Percentiles rank a stretch among this genome's conserved stretches.
Conservation (phyloP, 352 stramenopile genomes). For the Pythium aquatile region DNA sequence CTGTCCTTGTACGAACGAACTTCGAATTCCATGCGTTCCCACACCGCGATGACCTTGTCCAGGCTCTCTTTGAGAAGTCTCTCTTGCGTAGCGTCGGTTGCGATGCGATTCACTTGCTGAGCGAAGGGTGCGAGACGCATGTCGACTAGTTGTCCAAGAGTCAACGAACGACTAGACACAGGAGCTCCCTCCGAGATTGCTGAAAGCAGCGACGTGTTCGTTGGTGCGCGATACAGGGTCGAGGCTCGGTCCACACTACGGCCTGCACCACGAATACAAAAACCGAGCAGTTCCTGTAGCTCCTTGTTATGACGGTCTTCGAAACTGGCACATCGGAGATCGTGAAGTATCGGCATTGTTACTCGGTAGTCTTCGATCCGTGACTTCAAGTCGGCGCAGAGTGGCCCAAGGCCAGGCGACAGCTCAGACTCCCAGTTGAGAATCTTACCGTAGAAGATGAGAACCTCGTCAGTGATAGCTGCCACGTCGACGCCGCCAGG, state of each 20-base stretch:
- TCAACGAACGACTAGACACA: slow-evolving; percentile 37
- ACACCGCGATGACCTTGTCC: slow-evolving; percentile 81
- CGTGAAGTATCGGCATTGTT: slow-evolving; percentile 73
- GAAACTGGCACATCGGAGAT: slow-evolving; percentile 58
- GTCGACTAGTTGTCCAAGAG: slow-evolving; percentile 75
- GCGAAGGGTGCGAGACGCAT: slow-evolving; percentile 77
- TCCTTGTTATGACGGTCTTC: slow-evolving; percentile 63
- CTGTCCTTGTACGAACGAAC: slow-evolving; percentile 89
- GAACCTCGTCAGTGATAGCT: slow-evolving; percentile 66
- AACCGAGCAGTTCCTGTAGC: slow-evolving; percentile 67
- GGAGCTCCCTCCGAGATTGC: neutral
- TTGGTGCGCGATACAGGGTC: neutral
- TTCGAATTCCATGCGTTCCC: slow-evolving; percentile 86
- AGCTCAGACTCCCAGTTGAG: slow-evolving; percentile 52
- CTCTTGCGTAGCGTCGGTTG: slow-evolving; percentile 88
- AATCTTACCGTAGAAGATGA: slow-evolving; percentile 52
- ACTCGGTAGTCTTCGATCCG: slow-evolving; percentile 79
- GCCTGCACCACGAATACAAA: slow-evolving; percentile 48
- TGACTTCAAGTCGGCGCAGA: slow-evolving; percentile 68
- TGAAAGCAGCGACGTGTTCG: neutral
- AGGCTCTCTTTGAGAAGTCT: slow-evolving; percentile 86
- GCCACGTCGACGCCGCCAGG: slow-evolving; percentile 64
- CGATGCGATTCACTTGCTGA: slow-evolving; percentile 77
- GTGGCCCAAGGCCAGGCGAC: slow-evolving; percentile 38
- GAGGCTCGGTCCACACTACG: neutral